Evolutionary conservation across 345 rosid species (phyloP).

Genomic region (Excoecaria cochinchinensis): DNA sequence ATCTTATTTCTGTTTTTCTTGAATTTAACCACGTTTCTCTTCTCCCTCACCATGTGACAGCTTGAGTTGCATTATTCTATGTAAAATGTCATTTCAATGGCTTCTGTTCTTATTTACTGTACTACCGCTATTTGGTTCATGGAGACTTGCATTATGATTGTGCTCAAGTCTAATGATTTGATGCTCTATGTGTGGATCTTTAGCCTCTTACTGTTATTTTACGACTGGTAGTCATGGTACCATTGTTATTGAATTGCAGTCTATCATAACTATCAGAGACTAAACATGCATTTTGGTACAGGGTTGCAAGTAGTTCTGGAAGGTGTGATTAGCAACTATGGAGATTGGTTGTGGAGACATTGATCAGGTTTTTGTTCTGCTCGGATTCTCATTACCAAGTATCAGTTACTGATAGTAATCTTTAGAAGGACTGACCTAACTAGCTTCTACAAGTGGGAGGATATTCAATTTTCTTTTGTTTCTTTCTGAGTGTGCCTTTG

Average conservation of each 20-base stretch:
- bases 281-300: constrained; percentile 7
- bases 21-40: neutral
- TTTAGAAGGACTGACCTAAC: constrained; percentile 27
- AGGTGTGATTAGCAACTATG: constrained; percentile 1
- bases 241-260: neutral
- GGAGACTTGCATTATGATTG: neutral
- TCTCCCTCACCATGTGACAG: neutral
- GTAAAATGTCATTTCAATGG: neutral
- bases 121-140: neutral
- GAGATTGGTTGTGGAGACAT: constrained; percentile 12
- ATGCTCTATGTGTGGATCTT: neutral
- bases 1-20: neutral
- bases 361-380: constrained; percentile 8
- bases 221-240: neutral
- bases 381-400: constrained; percentile 16
- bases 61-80: neutral
- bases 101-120: neutral
- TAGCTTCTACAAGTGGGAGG: constrained; percentile 7
- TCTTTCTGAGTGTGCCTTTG: neutral
- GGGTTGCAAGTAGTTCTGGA: constrained; percentile 17
- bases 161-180: neutral
- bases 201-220: neutral
- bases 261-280: constrained; percentile 2
- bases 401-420: constrained; percentile 17
- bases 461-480: constrained; percentile 7